phyloP scores from a whole-genome alignment of 805 yeast species.

The Trichomonascus vanleenenianus region DNA sequence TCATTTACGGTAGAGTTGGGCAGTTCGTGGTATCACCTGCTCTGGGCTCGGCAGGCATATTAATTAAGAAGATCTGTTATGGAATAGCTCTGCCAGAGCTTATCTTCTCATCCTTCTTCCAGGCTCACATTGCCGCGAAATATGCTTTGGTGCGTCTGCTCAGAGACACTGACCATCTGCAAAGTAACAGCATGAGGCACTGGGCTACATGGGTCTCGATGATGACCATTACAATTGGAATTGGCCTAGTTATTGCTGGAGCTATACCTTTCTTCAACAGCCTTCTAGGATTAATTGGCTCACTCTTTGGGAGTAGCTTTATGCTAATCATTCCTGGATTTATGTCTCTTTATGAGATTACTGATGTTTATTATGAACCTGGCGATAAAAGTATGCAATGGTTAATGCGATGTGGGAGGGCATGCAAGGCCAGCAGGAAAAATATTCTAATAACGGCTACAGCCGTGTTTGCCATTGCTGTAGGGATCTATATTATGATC shows the following conservation, averaged over 20 bases:
- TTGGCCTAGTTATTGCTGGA: conserved; percentile 4
- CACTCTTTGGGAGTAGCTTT: conserved; percentile 5
- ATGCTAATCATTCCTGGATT: conserved; percentile 3
- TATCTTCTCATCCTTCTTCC: conserved; percentile 4
- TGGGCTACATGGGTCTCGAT: conserved; percentile 4
- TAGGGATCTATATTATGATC: conserved; percentile 2
- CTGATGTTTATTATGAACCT: no score
- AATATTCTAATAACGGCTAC: neutral
- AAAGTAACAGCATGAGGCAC: conserved; percentile 1
- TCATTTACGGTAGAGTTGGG: conserved; percentile 5
- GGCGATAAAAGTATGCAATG: neutral
- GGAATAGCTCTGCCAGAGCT: conserved; percentile 5
- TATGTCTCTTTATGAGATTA: conserved; percentile 1
- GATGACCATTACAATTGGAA: neutral
- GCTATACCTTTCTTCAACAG: conserved; percentile 4
- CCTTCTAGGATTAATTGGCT: conserved; percentile 2
- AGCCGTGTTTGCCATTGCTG: conserved; percentile 1
- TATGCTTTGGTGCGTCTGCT: conserved; percentile 4
- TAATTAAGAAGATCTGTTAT: conserved; percentile 4
- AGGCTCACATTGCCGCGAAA: conserved; percentile 6
- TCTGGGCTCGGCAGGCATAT: conserved; percentile 4
- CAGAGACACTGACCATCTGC: conserved; percentile 2
- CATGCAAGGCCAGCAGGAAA: neutral
- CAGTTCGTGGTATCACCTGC: conserved; percentile 4
- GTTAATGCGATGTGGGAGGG: neutral